These are phyloP conservation scores for Euphorbia pulcherrima DNA, from an alignment of 345 rosid genomes.

Conservation along the genomic window DNA sequence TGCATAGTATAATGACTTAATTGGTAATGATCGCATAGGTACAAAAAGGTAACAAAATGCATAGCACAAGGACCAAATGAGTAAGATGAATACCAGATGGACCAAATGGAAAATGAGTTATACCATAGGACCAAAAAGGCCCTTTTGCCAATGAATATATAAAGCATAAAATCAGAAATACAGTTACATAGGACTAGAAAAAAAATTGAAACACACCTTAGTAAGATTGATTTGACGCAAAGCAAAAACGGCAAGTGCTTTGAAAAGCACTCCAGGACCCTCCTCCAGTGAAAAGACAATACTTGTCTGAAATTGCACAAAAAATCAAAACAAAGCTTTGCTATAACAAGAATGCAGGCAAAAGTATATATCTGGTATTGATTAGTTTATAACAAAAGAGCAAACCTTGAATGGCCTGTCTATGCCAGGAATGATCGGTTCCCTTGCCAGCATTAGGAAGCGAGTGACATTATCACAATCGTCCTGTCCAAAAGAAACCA, in stretches of 20 bases:
- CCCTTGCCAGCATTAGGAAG: conserved; percentile 96
- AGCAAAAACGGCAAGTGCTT: conserved; percentile 98
- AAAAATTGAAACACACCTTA: conserved; percentile 28
- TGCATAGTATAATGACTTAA: too few relatives aligned
- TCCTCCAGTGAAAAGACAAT: conserved; percentile 93
- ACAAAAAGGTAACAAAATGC: too few relatives aligned
- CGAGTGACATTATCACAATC: conserved; percentile 84
- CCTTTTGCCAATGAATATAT: too few relatives aligned
- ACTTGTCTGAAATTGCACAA: conserved; percentile 57
- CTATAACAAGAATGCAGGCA: neutral
- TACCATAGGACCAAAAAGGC: too few relatives aligned
- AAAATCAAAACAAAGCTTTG: conserved; percentile 11
- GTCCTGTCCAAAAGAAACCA: conserved; percentile 43
- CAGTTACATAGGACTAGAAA: neutral
- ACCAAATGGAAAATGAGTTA: too few relatives aligned
- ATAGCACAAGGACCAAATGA: too few relatives aligned
- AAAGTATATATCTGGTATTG: neutral
- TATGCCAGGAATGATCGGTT: conserved; percentile 89
- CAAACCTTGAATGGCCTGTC: conserved; percentile 85
- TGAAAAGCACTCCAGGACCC: conserved; percentile 96
- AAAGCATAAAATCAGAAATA: conserved; percentile 9
- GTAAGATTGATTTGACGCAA: conserved; percentile 82
- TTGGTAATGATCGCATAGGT: too few relatives aligned
- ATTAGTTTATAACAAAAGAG: conserved; percentile 7
- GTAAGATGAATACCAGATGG: too few relatives aligned